Conservation (phyloP, 352 stramenopile genomes). For the Pythium vanterpoolii region DNA sequence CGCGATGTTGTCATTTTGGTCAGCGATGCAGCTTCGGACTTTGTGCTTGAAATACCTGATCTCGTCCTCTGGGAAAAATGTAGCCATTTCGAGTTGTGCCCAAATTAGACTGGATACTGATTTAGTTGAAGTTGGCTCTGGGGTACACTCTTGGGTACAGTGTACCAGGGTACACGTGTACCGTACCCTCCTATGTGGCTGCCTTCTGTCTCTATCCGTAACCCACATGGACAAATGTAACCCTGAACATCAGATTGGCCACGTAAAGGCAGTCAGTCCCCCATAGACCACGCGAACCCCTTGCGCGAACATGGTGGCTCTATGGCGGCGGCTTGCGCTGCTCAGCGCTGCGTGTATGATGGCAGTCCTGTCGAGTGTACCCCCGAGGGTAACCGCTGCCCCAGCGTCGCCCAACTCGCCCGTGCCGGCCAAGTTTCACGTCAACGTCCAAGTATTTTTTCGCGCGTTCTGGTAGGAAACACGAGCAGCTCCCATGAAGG, state of each 20-base stretch:
- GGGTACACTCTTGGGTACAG: neutral
- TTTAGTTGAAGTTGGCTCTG: constrained; percentile 4
- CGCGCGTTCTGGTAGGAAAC: constrained; percentile 62
- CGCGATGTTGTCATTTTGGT: neutral
- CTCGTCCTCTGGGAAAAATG: neutral
- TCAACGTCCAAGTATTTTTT: constrained; percentile 68
- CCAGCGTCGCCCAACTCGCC: constrained; percentile 10
- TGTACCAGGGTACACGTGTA: constrained; percentile 2
- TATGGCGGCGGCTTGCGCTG: constrained; percentile 11
- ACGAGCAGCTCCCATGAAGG: neutral
- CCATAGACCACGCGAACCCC: neutral
- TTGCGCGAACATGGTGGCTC: neutral
- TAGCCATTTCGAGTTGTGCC: constrained; percentile 8
- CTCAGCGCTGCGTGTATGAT: neutral
- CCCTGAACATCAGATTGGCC: neutral
- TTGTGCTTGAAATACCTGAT: neutral
- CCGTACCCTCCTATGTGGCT: neutral
- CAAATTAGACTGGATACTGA: neutral
- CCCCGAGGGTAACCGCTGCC: constrained; percentile 1
- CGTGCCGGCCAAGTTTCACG: constrained; percentile 23
- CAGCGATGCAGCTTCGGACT: neutral
- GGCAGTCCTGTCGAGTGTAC: neutral
- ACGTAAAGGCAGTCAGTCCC: neutral
- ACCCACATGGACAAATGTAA: neutral
- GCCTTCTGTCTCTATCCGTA: constrained; percentile 3